These are phyloP conservation scores for Kappamyces sp. DNA, from an alignment of 192 early-diverging fungal species.

Conservation along the genomic window DNA sequence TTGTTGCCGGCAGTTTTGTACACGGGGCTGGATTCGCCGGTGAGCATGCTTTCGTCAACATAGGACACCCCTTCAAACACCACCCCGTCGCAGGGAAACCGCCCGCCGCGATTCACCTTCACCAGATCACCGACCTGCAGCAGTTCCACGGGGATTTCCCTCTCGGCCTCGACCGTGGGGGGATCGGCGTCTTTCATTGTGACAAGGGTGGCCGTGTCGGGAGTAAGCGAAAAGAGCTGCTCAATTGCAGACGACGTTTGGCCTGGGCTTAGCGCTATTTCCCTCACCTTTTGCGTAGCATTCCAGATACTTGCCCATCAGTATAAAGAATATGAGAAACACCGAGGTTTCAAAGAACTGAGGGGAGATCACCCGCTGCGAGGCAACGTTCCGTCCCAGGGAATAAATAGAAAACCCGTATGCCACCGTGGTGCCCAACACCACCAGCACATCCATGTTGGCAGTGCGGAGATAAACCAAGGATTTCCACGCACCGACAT, in stretches of 20 bases:
- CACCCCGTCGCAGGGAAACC: constrained; percentile 72
- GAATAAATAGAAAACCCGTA: constrained; percentile 60
- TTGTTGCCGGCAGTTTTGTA: constrained; percentile 37
- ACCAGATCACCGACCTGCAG: constrained; percentile 74
- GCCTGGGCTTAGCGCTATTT: constrained; percentile 12
- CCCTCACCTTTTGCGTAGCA: constrained; percentile 64
- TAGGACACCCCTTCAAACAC: constrained; percentile 45
- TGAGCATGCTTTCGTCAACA: constrained; percentile 76
- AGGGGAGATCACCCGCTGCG: constrained; percentile 14
- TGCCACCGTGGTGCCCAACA: constrained; percentile 66
- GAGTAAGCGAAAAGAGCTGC: constrained; percentile 67
- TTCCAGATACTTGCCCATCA: constrained; percentile 77
- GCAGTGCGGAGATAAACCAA: constrained; percentile 53
- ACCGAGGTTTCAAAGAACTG: constrained; percentile 75
- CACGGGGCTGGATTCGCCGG: constrained; percentile 71
- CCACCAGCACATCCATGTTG: constrained; percentile 79
- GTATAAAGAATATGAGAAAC: constrained; percentile 73
- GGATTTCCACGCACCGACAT: constrained; percentile 55
- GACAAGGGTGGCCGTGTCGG: constrained; percentile 61
- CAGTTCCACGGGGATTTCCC: constrained; percentile 37
- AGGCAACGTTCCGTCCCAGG: constrained; percentile 40
- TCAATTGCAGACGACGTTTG: constrained; percentile 69
- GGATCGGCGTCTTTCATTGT: constrained; percentile 20
- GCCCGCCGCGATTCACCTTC: constrained; percentile 57
- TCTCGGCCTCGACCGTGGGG: constrained; percentile 29